Evolutionary conservation across 2,329 filamentous ascomycete genomes (phyloP).

Genomic region (Claviceps quebecensis): DNA sequence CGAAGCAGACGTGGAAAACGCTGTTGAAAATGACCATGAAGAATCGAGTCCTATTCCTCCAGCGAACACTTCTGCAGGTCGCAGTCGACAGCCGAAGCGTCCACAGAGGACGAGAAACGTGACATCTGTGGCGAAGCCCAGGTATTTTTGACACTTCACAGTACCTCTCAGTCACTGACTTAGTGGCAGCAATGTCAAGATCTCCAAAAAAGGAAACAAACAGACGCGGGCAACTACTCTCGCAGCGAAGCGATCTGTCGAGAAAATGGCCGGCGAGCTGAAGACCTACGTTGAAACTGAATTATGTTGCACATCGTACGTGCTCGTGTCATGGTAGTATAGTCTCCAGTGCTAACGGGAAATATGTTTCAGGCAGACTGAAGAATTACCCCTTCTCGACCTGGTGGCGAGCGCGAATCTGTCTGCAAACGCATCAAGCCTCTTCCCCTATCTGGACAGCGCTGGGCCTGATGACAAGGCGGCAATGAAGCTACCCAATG

Average conservation of each 20-base stretch:
- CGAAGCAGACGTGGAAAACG: not conserved
- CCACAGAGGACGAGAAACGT: not conserved
- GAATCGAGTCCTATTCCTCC: not conserved
- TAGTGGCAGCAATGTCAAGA: not conserved
- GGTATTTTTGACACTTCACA: not conserved
- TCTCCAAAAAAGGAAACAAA: not conserved
- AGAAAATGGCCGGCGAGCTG: not conserved
- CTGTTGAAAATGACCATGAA: not conserved
- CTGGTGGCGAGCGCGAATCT: not conserved
- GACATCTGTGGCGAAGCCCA: not conserved
- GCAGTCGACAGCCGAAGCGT: not conserved
- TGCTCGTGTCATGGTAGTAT: not conserved
- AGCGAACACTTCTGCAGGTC: not conserved
- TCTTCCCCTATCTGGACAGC: not conserved
- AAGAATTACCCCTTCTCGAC: not conserved
- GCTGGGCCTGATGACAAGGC: not conserved
- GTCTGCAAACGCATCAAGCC: not conserved
- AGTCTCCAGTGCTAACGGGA: not conserved
- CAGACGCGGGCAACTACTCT: not conserved
- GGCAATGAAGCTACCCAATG: not conserved
- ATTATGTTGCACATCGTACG: slow-evolving; percentile 1
- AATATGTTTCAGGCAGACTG: not conserved
- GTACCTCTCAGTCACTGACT: not conserved
- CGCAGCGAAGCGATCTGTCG: slow-evolving; percentile 2
- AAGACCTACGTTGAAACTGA: slow-evolving; percentile 2